Conservation (phyloP, 2,329 filamentous ascomycete species). For the Sporothrix schenckii region DNA sequence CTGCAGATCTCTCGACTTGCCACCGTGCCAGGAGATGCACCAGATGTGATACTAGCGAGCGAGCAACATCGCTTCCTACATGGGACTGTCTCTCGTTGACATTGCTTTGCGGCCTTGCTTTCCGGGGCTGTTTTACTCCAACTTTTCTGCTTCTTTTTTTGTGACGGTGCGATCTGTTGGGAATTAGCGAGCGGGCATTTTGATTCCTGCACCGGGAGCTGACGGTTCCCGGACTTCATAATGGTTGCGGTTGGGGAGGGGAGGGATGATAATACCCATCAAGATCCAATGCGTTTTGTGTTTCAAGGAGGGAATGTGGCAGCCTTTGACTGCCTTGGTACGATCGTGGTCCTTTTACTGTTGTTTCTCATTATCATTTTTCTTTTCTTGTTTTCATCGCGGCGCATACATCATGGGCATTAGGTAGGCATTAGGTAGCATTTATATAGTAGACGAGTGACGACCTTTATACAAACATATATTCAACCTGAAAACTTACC, state of each 20-base stretch:
- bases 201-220: background rate
- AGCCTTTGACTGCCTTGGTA: background rate
- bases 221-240: background rate
- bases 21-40: constrained; percentile 31
- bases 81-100: background rate
- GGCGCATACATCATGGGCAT: constrained; percentile 11
- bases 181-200: background rate
- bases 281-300: background rate
- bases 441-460: constrained; percentile 6
- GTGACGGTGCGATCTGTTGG: background rate
- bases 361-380: background rate
- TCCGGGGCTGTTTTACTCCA: background rate
- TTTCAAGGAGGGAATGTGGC: background rate
- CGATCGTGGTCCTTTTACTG: background rate
- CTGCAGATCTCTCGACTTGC: constrained; percentile 50
- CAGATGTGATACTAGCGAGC: background rate
- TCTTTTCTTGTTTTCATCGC: background rate
- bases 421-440: background rate
- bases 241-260: background rate
- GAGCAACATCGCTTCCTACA: background rate
- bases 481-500: background rate
- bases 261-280: background rate
- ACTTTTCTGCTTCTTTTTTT: background rate
- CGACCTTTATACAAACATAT: constrained; percentile 1
- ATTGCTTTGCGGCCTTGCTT: background rate